Percentiles rank a stretch among this genome's conserved stretches.
phyloP scores from a whole-genome alignment of 495 filamentous ascomycete species.

The Penicillium paxilli region DNA sequence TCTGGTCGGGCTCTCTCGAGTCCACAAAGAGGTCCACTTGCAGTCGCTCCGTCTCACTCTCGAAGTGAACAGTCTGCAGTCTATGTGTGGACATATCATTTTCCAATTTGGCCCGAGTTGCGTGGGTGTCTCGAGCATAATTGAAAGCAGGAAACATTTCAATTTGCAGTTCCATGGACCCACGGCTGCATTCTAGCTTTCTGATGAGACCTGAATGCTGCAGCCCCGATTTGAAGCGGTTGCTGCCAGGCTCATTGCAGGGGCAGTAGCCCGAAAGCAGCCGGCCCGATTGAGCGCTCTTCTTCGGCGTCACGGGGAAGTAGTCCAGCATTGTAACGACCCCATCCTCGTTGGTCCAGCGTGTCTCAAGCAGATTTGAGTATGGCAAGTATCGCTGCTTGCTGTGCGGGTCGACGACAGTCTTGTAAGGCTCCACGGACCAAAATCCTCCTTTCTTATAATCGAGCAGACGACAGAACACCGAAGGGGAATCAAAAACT shows the following conservation, averaged over 20 bases:
- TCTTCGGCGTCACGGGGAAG: conserved; percentile 53
- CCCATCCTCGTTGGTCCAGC: conserved; percentile 70
- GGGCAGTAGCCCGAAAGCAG: conserved; percentile 38
- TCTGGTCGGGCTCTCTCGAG: conserved; percentile 49
- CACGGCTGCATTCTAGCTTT: conserved; percentile 67
- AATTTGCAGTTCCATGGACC: conserved; percentile 58
- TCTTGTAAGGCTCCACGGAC: conserved; percentile 53
- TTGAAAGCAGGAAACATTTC: conserved; percentile 71
- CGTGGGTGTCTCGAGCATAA: conserved; percentile 62
- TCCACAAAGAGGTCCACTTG: conserved; percentile 67
- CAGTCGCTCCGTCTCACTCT: conserved; percentile 53
- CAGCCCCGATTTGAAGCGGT: conserved; percentile 42
- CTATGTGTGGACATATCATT: conserved; percentile 31
- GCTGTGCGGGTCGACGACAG: conserved; percentile 51
- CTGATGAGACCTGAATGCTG: conserved; percentile 55
- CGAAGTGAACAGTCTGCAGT: conserved; percentile 63
- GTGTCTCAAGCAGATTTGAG: conserved; percentile 67
- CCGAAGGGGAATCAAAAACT: conserved; percentile 64
- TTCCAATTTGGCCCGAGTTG: conserved; percentile 28
- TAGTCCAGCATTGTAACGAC: conserved; percentile 71
- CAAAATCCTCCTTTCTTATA: conserved; percentile 71
- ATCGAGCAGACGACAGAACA: conserved; percentile 69
- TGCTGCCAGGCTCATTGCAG: conserved; percentile 31
- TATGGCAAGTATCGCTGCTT: conserved; percentile 72
- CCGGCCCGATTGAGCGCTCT: conserved; percentile 20